Conservation (phyloP, 1,139 yeast genomes). For the Blastobotrys buckinghamii region DNA sequence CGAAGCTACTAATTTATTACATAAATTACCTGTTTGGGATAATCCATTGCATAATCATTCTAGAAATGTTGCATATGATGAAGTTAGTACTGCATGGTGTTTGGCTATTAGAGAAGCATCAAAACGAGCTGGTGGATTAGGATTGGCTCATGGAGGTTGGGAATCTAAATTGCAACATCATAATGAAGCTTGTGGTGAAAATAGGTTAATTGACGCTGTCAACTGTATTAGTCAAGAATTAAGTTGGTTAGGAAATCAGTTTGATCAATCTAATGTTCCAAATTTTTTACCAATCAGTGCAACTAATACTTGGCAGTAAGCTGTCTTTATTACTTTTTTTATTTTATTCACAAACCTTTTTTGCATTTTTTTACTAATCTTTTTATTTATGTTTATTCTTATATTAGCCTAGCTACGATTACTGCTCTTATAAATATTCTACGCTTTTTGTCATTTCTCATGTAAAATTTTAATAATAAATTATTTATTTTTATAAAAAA, state of each 20-base stretch:
- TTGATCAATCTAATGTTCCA: not conserved
- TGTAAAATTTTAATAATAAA: not conserved
- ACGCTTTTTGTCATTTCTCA: not conserved
- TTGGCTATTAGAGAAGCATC: constrained; percentile 50
- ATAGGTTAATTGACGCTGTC: constrained; percentile 20
- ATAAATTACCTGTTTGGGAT: constrained; percentile 66
- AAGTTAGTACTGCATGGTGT: constrained; percentile 71
- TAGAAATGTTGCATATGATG: constrained; percentile 69
- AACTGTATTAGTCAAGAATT: constrained; percentile 23
- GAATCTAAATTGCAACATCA: constrained; percentile 52
- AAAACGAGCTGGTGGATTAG: constrained; percentile 32
- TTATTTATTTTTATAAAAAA: not conserved
- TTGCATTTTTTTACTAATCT: not conserved
- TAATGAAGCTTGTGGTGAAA: constrained; percentile 47
- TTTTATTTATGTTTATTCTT: not conserved
- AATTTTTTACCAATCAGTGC: not conserved
- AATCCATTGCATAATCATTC: constrained; percentile 69
- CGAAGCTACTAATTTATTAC: constrained; percentile 57
- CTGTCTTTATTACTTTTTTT: not conserved
- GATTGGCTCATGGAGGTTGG: constrained; percentile 49
- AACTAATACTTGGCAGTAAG: not conserved
- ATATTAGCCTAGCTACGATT: not conserved
- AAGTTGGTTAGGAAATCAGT: constrained; percentile 18
- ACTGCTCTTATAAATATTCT: not conserved
- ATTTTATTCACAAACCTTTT: not conserved